phyloP scores from a whole-genome alignment of 2,329 filamentous ascomycete genomes.

The Fusarium temperatum region DNA sequence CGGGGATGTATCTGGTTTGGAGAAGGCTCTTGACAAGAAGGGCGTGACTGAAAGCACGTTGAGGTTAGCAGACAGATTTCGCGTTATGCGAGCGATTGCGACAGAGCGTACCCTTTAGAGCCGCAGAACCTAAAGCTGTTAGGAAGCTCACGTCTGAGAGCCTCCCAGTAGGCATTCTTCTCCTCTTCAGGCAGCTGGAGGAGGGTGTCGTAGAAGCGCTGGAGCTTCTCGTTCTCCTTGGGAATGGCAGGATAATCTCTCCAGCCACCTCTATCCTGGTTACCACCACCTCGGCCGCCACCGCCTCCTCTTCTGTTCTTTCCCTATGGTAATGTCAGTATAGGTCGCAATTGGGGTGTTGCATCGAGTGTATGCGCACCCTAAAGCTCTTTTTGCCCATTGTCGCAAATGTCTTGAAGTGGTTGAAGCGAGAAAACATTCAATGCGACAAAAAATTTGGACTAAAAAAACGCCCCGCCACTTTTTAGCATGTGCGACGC shows the following conservation, averaged over 20 bases:
- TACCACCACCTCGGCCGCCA: constrained; percentile 46
- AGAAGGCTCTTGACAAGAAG: constrained; percentile 89
- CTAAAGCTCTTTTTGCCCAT: constrained; percentile 52
- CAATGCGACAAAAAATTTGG: constrained; percentile 41
- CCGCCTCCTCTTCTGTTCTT: constrained; percentile 50
- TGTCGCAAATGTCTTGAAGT: constrained; percentile 40
- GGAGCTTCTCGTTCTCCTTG: constrained; percentile 85
- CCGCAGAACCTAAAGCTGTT: constrained; percentile 99
- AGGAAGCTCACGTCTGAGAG: constrained; percentile 84
- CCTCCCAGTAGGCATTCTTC: constrained; percentile 82
- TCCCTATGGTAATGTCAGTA: constrained; percentile 44
- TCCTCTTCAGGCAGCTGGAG: constrained; percentile 82
- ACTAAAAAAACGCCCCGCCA: constrained; percentile 37
- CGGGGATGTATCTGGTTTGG: constrained; percentile 87
- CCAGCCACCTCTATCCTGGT: constrained; percentile 40
- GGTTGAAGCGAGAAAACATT: constrained; percentile 13
- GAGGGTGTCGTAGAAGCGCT: constrained; percentile 85
- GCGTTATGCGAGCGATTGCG: not conserved
- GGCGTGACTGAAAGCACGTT: constrained; percentile 72
- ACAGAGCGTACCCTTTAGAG: constrained; percentile 76
- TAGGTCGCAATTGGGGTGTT: constrained; percentile 13
- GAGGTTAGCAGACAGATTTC: constrained; percentile 24
- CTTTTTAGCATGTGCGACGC: constrained; percentile 34
- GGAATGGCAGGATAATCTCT: constrained; percentile 58
- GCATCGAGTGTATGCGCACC: constrained; percentile 35